These are phyloP conservation scores for Exutisphaerella laricina DNA, from an alignment of 2,329 filamentous ascomycete genomes.

Conservation along the genomic window DNA sequence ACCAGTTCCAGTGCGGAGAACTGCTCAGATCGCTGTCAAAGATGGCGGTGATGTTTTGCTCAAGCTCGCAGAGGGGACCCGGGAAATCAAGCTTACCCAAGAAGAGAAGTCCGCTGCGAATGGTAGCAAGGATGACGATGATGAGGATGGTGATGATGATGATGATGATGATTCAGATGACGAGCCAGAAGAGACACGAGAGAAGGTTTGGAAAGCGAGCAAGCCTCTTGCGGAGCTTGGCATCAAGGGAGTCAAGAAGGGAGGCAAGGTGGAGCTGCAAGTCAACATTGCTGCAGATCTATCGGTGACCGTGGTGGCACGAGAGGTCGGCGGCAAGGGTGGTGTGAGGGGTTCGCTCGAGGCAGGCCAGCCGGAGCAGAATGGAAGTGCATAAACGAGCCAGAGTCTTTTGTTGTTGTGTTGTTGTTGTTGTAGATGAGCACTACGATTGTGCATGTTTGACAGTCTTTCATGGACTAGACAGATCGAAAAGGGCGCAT, in stretches of 20 bases:
- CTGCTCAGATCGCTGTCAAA: conserved; percentile 68
- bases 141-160: conserved; percentile 55
- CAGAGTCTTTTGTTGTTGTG: too few relatives aligned
- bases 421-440: too few relatives aligned
- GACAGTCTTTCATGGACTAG: too few relatives aligned
- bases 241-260: conserved; percentile 78
- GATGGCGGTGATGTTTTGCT: conserved; percentile 83
- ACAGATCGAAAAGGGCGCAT: too few relatives aligned
- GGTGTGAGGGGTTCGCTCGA: conserved; percentile 64
- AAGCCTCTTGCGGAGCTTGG: conserved; percentile 78
- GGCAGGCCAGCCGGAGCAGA: conserved; percentile 21
- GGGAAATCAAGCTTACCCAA: conserved; percentile 91
- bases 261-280: conserved; percentile 86
- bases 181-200: conserved; percentile 78
- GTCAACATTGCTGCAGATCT: conserved; percentile 81
- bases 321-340: conserved; percentile 82
- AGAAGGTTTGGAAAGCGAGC: conserved; percentile 89
- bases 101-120: conserved; percentile 63
- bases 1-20: conserved; percentile 80
- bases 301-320: conserved; percentile 69
- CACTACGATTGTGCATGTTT: too few relatives aligned
- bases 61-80: conserved; percentile 79
- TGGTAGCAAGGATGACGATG: conserved; percentile 51
- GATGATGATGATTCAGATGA: conserved; percentile 60
- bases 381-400: conserved; percentile 18